phyloP scores from a whole-genome alignment of 257 asterid species.

The Capsicum baccatum region DNA sequence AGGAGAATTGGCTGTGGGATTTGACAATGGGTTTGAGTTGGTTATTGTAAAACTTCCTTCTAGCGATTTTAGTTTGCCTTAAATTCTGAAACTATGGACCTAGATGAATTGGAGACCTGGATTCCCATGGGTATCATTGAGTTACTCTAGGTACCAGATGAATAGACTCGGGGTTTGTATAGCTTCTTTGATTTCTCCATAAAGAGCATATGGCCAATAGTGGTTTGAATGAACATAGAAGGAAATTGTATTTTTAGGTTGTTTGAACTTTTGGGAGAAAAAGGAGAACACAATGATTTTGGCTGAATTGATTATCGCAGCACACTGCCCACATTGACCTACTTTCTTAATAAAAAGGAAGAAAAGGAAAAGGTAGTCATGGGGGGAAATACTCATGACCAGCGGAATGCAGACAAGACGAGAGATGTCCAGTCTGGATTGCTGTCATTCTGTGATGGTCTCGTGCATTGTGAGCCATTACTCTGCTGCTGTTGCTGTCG shows the following conservation, averaged over 20 bases:
- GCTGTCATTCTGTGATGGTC: neutral
- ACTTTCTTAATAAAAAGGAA: neutral
- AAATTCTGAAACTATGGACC: neutral
- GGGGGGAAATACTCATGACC: neutral
- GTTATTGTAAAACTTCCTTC: neutral
- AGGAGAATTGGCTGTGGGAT: neutral
- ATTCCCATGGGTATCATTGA: neutral
- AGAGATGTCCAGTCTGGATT: conserved; percentile 15
- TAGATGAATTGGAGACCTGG: neutral
- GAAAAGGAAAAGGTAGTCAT: neutral
- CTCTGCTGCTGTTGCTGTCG: neutral
- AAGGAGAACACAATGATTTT: neutral
- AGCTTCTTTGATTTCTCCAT: neutral
- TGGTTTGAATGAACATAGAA: neutral
- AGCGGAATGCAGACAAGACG: neutral
- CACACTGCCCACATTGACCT: neutral
- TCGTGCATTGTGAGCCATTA: neutral
- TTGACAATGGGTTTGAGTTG: neutral
- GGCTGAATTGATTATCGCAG: no score
- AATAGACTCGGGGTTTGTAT: neutral
- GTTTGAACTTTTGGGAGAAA: neutral
- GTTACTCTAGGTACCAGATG: neutral
- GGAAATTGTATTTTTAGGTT: neutral
- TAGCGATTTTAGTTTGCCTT: neutral
- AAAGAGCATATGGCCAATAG: neutral